Conservation (phyloP, 495 filamentous ascomycete species). For the Venustampulla echinocandica region DNA sequence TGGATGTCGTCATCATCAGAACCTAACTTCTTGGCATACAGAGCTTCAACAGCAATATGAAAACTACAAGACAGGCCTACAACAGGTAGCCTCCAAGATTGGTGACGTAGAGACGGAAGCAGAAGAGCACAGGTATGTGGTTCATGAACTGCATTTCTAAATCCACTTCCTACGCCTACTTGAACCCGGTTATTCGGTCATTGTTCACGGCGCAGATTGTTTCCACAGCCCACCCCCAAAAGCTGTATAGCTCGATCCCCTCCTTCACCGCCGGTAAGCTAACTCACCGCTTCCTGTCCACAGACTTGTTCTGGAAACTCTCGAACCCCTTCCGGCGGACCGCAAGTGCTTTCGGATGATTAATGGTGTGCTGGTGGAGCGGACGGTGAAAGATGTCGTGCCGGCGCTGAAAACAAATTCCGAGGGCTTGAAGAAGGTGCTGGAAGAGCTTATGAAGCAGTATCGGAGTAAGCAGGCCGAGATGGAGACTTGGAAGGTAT, state of each 20-base stretch:
- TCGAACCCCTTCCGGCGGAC: constrained; percentile 71
- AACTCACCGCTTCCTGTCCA: constrained; percentile 17
- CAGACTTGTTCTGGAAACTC: constrained; percentile 86
- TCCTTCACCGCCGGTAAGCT: constrained; percentile 18
- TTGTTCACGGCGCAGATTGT: constrained; percentile 3
- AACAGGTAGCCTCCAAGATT: constrained; percentile 90
- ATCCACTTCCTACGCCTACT: constrained; percentile 9
- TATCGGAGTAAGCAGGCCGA: constrained; percentile 93
- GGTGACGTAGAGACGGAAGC: constrained; percentile 94
- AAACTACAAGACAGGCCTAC: constrained; percentile 91
- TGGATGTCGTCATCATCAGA: not conserved
- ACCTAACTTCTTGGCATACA: constrained; percentile 26
- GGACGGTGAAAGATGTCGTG: constrained; percentile 84
- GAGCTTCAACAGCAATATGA: constrained; percentile 91
- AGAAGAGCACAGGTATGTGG: constrained; percentile 97
- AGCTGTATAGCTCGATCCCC: no score
- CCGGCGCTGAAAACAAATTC: constrained; percentile 90
- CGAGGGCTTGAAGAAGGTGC: constrained; percentile 89
- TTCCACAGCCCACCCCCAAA: constrained; percentile 1
- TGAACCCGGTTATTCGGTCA: constrained; percentile 1
- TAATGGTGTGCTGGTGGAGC: constrained; percentile 90
- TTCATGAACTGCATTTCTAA: constrained; percentile 11
- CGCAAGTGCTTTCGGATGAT: constrained; percentile 99
- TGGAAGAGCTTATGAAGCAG: constrained; percentile 92
- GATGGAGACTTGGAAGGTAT: constrained; percentile 97